Evolutionary conservation across 192 early-diverging fungal species (phyloP), one percentile per base, ranked within the genome.

Genomic region (Backusella luteola): DNA sequence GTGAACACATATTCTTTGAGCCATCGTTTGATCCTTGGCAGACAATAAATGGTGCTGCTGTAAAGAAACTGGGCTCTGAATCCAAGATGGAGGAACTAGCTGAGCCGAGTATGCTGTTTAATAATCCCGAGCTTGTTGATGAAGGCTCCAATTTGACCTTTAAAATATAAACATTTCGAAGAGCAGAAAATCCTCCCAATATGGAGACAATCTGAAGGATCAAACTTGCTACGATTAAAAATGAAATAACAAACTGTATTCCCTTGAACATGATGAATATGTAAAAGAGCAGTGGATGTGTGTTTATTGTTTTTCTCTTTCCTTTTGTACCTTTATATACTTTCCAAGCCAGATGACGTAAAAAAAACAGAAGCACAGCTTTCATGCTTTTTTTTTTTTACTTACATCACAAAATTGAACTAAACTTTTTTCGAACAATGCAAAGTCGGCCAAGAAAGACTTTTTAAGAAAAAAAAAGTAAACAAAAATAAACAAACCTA

Each of bases 21-120:
- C 35, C 68, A 41, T 69, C 38, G 21, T 41, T 23, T 29, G 56
- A 63, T 21, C 68, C 68, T 69, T 69, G n/a, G 1, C 68, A 69
- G 26, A 69, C 38, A 14, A 69, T 8, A 69, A 69, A 69, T 4
- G 38, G 38, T 11, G 34, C 68, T n/a, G 36, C 38, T 23, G 68
- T 69, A 38, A 69, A 23, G 19, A 69, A 69, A 21, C 38, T 38
- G 0, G 68, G 68, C 23, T 23, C 12, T 38, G 34, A 38, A 12
- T 38, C 21, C 8, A 41, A 35, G 12, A 69, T 19, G 1, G 68
- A 41, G 5, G 34, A 19, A 23, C 38, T 9, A 8, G 11, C 26
- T 38, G 34, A 41, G 7, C 38, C 68, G 1, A 69, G 17, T 19
- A 69, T 12, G 0, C 68, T 36, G 19, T 23, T 38, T 23, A 69